A percentile compares a stretch with the other conserved stretches of the same genome.
Evolutionary conservation across 306 rosid species (phyloP).

Genomic region (Fragaria ananassa): DNA sequence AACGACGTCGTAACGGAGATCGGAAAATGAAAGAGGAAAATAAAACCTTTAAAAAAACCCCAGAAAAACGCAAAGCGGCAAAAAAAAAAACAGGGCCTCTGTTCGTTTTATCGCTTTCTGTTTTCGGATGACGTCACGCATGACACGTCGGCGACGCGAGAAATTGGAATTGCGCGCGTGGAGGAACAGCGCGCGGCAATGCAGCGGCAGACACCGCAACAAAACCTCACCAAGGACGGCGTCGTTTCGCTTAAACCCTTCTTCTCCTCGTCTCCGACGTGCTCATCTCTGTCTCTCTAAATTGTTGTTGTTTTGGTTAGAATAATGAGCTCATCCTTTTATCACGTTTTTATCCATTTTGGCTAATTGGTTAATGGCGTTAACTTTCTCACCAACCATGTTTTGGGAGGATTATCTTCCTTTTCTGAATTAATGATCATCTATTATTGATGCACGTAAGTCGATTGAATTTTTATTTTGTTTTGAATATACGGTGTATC

Average conservation of each 20-base stretch:
- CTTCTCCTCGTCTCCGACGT: background rate
- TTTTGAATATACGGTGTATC: background rate
- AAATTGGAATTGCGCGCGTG: background rate
- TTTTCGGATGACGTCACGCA: background rate
- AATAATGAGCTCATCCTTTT: background rate
- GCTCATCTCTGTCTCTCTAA: too few relatives aligned
- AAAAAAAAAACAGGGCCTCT: too few relatives aligned
- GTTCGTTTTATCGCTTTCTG: background rate
- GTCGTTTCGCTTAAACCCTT: background rate
- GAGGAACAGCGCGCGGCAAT: too few relatives aligned
- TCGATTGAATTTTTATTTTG: background rate
- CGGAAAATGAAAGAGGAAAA: background rate
- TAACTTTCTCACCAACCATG: background rate
- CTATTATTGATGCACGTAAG: background rate
- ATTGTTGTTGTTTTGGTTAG: background rate
- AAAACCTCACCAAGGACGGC: background rate
- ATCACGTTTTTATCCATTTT: background rate
- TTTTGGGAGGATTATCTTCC: background rate
- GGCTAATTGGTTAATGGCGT: background rate
- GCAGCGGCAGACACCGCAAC: background rate
- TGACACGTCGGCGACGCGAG: background rate
- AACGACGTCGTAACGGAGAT: slow-evolving; percentile 10
- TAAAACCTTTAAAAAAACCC: slow-evolving; percentile 5
- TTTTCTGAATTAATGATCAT: background rate
- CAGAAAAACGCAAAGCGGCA: background rate